These are phyloP conservation scores for Malassezia cuniculi DNA, from an alignment of 1,284 basidiomycete genomes.

Conservation along the genomic window DNA sequence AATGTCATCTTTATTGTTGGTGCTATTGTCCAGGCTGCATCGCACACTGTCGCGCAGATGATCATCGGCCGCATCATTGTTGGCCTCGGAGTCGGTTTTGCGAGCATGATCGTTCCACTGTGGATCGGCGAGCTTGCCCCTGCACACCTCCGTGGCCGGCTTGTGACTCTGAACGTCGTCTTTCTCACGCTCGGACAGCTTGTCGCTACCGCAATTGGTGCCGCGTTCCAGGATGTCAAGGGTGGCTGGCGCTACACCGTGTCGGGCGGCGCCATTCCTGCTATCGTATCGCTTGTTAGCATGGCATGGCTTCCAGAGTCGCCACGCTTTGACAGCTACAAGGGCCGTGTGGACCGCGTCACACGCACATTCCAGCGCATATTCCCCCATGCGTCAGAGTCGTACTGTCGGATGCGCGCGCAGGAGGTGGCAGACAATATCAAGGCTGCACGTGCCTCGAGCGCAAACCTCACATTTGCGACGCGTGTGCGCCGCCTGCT, in stretches of 20 bases:
- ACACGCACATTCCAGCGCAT: slow-evolving; percentile 27
- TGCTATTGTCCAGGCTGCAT: slow-evolving; percentile 44
- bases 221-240: slow-evolving; percentile 17
- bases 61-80: slow-evolving; percentile 47
- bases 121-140: slow-evolving; percentile 47
- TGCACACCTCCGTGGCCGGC: slow-evolving; percentile 43
- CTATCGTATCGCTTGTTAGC: slow-evolving; percentile 28
- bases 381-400: slow-evolving; percentile 29
- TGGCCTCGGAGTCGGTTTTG: slow-evolving; percentile 45
- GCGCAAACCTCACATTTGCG: not conserved
- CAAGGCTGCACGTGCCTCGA: slow-evolving; percentile 1
- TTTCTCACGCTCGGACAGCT: slow-evolving; percentile 46
- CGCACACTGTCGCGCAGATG: slow-evolving; percentile 42
- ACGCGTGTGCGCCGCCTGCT: slow-evolving; percentile 7
- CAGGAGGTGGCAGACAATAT: slow-evolving; percentile 36
- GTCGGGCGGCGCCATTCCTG: slow-evolving; percentile 42
- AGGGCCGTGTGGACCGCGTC: slow-evolving; percentile 32
- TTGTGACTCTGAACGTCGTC: slow-evolving; percentile 45
- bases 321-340: slow-evolving; percentile 40
- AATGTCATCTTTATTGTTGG: slow-evolving; percentile 26
- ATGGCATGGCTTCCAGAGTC: slow-evolving; percentile 44
- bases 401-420: slow-evolving; percentile 41
- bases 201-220: slow-evolving; percentile 38
- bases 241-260: slow-evolving; percentile 46
- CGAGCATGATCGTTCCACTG: slow-evolving; percentile 43